These are phyloP conservation scores for Steccherinum ochraceum DNA, from an alignment of 768 basidiomycete genomes.

Conservation along the genomic window DNA sequence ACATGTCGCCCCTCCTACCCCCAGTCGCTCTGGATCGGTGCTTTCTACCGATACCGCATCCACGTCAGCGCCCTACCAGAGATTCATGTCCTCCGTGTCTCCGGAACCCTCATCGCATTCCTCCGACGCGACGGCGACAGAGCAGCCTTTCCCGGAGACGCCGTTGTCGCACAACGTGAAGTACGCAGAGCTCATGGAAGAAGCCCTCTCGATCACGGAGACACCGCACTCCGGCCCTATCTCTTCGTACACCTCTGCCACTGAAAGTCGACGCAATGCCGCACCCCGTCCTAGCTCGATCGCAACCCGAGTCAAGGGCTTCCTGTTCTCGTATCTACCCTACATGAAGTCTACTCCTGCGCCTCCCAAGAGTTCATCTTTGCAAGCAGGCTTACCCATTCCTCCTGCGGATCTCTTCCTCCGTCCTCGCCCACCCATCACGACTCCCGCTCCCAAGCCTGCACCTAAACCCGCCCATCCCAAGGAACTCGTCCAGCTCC, in stretches of 20 bases:
- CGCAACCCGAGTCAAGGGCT: constrained; percentile 47
- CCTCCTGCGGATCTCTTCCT: constrained; percentile 48
- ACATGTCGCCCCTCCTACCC: constrained; percentile 50
- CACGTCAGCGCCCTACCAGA: constrained; percentile 23
- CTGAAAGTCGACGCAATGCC: not conserved
- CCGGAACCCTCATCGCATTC: not conserved
- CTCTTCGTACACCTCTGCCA: not conserved
- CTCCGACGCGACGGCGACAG: constrained; percentile 27
- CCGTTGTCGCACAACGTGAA: constrained; percentile 43
- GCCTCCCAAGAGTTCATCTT: constrained; percentile 14
- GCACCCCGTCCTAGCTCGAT: constrained; percentile 24
- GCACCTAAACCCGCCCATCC: constrained; percentile 42
- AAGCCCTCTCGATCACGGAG: constrained; percentile 36
- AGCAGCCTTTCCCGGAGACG: constrained; percentile 20
- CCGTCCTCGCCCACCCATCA: constrained; percentile 47
- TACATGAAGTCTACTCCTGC: constrained; percentile 34
- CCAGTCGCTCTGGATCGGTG: constrained; percentile 26
- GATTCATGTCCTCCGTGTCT: constrained; percentile 7
- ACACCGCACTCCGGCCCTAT: not conserved
- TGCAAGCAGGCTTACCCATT: constrained; percentile 37
- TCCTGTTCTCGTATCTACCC: constrained; percentile 58
- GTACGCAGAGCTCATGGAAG: constrained; percentile 53
- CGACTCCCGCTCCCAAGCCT: constrained; percentile 51
- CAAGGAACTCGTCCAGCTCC: constrained; percentile 59
- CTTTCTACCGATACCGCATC: constrained; percentile 46